Evolutionary conservation across 2,329 filamentous ascomycete species (phyloP), one percentile per base, ranked within the genome.

Genomic region (Fusarium hainanense): DNA sequence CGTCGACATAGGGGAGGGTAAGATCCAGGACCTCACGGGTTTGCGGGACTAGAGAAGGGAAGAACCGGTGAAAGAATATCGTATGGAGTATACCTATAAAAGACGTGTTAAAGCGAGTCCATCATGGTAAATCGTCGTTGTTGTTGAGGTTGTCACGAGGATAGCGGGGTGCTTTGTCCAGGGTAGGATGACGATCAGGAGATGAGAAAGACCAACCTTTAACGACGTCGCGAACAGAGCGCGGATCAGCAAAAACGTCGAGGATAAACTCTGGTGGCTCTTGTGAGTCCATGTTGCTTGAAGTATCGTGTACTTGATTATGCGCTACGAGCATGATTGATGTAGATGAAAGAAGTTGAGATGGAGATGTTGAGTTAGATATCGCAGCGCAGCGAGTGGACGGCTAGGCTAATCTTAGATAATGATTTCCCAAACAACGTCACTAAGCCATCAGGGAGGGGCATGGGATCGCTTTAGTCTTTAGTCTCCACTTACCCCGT

Each of bases 1-100:
- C 93, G 78, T 94, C 90, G 77, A 98, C 92, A 76, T 93, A 92
- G 54, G 96, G 94, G 28, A 98, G 88, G 34, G 93, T 94, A 66
- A 97, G 87, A 81, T 97, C 94, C 71, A 98, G 90, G 69, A 98
- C 90, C 77, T 98, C 94, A 82, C 93, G 91, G 69, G 93, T 94
- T 69, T 89, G 88, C 8, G 96, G 95, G 43, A 88, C 85, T 74
- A 98, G 88, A 62, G 93, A 90, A 60, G 93, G 93, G 85, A 98
- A 98, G 88, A 95, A 97, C 77, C 96, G 92, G 84, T 98, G 94
- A 87, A 98, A 98, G 89, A 98, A 99, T 80, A 98, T 98, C 52
- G 94, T 97, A 80, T 98, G 94, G 51, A 98, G 88, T 79, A 98
- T 92, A 69, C 92, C 95, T 97, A 54, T 4, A 27, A 6, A 16